These are phyloP conservation scores for Mortierella hygrophila DNA, from an alignment of 192 early-diverging fungal species.

Conservation along the genomic window DNA sequence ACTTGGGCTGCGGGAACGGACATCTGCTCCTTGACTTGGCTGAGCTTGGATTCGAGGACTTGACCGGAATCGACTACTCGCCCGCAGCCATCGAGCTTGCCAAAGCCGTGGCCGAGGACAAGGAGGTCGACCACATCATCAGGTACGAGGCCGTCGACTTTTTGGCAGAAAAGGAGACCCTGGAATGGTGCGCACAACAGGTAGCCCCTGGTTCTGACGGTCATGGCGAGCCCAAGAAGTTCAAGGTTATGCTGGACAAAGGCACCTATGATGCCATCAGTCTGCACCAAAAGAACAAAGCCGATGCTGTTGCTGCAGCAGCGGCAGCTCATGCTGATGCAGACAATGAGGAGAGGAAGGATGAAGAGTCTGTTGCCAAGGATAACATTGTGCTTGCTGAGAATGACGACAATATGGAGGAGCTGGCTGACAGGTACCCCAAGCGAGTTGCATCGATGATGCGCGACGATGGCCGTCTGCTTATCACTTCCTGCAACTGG, in stretches of 20 bases:
- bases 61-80: conserved; percentile 92
- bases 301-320: conserved; percentile 25
- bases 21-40: conserved; percentile 86
- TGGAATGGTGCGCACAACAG: conserved; percentile 46
- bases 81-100: conserved; percentile 81
- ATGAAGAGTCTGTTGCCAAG: conserved; percentile 9
- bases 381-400: conserved; percentile 44
- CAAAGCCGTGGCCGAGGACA: conserved; percentile 67
- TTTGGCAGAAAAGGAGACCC: conserved; percentile 61
- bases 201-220: background rate
- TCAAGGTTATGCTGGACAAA: conserved; percentile 87
- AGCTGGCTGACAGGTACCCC: conserved; percentile 62
- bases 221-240: conserved; percentile 38
- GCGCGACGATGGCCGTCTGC: conserved; percentile 72
- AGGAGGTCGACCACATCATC: conserved; percentile 57
- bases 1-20: conserved; percentile 95
- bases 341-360: background rate
- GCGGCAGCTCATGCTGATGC: background rate
- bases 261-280: conserved; percentile 96
- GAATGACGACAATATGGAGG: conserved; percentile 56
- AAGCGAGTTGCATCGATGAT: conserved; percentile 73
- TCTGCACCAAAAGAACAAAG: conserved; percentile 61
- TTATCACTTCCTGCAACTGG: conserved; percentile 97
- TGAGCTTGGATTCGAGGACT: conserved; percentile 74
- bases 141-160: conserved; percentile 72